A percentile compares a stretch with the other conserved stretches of the same genome.
phyloP scores from a whole-genome alignment of 2,329 filamentous ascomycete genomes.

The Trichoderma aggressivum region DNA sequence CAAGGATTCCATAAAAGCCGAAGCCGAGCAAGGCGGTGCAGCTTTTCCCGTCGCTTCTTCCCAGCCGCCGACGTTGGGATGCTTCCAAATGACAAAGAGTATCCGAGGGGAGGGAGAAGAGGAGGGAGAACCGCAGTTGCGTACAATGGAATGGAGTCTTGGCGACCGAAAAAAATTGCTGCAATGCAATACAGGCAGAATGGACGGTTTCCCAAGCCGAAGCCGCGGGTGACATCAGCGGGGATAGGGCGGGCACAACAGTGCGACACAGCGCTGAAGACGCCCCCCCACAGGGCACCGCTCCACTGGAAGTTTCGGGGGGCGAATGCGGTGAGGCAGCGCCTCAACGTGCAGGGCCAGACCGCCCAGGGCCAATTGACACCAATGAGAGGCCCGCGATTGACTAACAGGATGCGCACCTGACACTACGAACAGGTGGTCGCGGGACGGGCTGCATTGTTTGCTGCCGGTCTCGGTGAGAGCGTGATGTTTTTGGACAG shows the following conservation, averaged over 20 bases:
- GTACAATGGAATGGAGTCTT: neutral
- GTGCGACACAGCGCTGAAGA: slow-evolving; percentile 7
- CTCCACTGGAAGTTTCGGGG: slow-evolving; percentile 1
- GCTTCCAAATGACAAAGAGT: neutral
- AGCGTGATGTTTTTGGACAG: neutral
- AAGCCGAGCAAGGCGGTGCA: neutral
- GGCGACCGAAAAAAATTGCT: neutral
- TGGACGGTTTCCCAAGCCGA: neutral
- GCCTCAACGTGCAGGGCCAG: slow-evolving; percentile 2
- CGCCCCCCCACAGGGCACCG: neutral
- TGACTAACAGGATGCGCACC: neutral
- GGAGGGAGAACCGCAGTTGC: neutral
- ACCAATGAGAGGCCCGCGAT: slow-evolving; percentile 2
- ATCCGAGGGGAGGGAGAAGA: neutral
- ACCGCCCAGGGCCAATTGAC: neutral
- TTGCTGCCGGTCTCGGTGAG: slow-evolving; percentile 11
- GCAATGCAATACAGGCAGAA: neutral
- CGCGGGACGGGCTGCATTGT: neutral
- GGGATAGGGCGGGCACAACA: neutral
- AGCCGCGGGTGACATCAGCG: slow-evolving; percentile 18
- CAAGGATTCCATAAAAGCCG: neutral
- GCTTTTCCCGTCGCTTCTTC: neutral
- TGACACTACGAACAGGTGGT: neutral
- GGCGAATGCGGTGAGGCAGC: slow-evolving; percentile 4
- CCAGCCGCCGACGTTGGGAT: neutral